These are phyloP conservation scores for Warburgia ugandensis DNA, from an alignment of 164 flowering plant genomes.

Conservation along the genomic window DNA sequence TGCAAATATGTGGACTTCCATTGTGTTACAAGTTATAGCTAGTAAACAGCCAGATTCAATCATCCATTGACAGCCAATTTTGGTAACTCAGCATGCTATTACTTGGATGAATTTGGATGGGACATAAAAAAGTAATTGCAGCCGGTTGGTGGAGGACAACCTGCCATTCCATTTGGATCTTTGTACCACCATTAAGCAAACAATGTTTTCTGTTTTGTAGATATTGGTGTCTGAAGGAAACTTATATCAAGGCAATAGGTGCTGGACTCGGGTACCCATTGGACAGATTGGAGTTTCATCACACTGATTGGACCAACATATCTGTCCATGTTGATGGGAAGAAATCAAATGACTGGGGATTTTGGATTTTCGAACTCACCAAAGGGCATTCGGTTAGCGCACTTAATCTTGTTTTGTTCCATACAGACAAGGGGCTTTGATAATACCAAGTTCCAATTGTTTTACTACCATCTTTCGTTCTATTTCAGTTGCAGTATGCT, in stretches of 20 bases:
- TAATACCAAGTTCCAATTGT: background rate
- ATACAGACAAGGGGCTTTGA: background rate
- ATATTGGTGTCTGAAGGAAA: conserved; percentile 90
- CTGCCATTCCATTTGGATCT: too few relatives aligned
- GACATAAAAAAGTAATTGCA: too few relatives aligned
- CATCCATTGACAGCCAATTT: too few relatives aligned
- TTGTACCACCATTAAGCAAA: too few relatives aligned
- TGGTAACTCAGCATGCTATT: too few relatives aligned
- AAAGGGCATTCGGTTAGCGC: conserved; percentile 42
- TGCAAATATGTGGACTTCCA: too few relatives aligned
- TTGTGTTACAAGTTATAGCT: too few relatives aligned
- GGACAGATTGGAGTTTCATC: conserved; percentile 63
- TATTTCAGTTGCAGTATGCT: background rate
- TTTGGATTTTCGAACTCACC: conserved; percentile 53
- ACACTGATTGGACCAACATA: conserved; percentile 53
- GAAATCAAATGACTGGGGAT: conserved; percentile 47
- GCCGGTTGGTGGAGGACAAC: too few relatives aligned
- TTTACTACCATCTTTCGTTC: background rate
- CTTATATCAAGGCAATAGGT: conserved; percentile 78
- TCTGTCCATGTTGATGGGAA: conserved; percentile 38
- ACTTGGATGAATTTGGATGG: too few relatives aligned
- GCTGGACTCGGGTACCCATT: conserved; percentile 46
- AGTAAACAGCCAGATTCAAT: too few relatives aligned
- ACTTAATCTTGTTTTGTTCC: background rate
- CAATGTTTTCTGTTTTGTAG: conserved; percentile 30